Conservation (phyloP, 2,329 filamentous ascomycete species). For the Colletotrichum sojae region DNA sequence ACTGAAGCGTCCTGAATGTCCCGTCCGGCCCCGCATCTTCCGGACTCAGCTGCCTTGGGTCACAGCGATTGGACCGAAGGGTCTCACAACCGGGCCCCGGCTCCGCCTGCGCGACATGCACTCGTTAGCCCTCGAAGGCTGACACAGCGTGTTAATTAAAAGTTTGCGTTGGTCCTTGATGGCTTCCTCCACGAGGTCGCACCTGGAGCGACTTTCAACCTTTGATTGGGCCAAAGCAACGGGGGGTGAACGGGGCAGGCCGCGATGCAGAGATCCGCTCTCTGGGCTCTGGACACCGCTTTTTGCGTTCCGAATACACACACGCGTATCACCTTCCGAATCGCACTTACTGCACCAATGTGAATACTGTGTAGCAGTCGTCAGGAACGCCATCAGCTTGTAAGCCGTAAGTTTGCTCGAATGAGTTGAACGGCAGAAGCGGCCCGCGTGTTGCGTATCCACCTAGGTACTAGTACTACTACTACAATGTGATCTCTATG, state of each 20-base stretch:
- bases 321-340: too few species aligned
- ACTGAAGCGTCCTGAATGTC: slow-evolving; percentile 30
- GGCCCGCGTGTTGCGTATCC: too few species aligned
- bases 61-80: slow-evolving; percentile 3
- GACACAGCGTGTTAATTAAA: neutral
- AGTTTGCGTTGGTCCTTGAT: neutral
- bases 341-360: too few species aligned
- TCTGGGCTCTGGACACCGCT: slow-evolving; percentile 34
- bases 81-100: neutral
- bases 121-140: neutral
- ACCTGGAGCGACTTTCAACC: slow-evolving; percentile 2
- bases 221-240: slow-evolving; percentile 9
- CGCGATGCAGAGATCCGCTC: slow-evolving; percentile 32
- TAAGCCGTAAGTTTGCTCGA: too few species aligned
- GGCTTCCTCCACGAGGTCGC: slow-evolving; percentile 9
- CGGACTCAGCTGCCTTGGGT: slow-evolving; percentile 14
- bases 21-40: slow-evolving; percentile 20
- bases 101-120: slow-evolving; percentile 25
- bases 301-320: slow-evolving; percentile 8
- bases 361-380: too few species aligned
- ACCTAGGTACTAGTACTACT: too few species aligned
- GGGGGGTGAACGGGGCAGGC: slow-evolving; percentile 1
- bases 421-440: too few species aligned
- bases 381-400: too few species aligned
- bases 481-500: too few species aligned